Evolutionary conservation across 345 rosid genomes (phyloP), one percentile per base, ranked within the genome.

Genomic region (Sisymbrium altissimum): DNA sequence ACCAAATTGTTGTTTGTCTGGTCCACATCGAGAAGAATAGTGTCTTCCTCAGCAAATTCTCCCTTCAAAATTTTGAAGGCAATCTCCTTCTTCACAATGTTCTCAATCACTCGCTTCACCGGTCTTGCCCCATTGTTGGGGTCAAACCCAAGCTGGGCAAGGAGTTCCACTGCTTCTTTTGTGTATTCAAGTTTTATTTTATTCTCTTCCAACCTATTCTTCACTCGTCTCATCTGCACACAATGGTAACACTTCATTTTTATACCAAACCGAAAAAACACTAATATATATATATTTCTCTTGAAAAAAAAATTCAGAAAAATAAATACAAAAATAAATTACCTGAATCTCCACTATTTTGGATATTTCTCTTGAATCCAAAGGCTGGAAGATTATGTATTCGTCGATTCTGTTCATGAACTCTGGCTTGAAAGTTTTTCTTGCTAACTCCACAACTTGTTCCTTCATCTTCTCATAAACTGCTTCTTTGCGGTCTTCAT

Each of bases 391-490:
- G 19, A 95, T 97, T 10, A 90, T 95, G 77, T 90, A 95, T 69
- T 95, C 97, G 11, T 95, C 97, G n/a, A 92, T 87, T 36, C 96
- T 79, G 64, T 95, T 95, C 97, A 95, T 84, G 76, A 95, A 95
- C 66, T 95, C 96, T 0, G 97, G 96, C 23, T 92, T 86, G 70
- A 95, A 95, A 60, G 87, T 92, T 71, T 92, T 86, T 73, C 97
- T 88, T 4, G 98, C 99, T 79, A 87, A 69, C 62, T 95, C 97
- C 63, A 92, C 85, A 11, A 90, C 98, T 78, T 88, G 96, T 53
- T 77, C 70, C 79, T 90, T 86, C 92, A 90, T 95, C 72, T 83
- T 59, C 48, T 88, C 97, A 69, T 95, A 95, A 32, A 89, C 83
- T 23, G 69, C 87, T 41, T 95, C 97, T 87, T 86, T 95, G 74